These are phyloP conservation scores for Lactarius indigo DNA, from an alignment of 768 basidiomycete species.

Conservation along the genomic window DNA sequence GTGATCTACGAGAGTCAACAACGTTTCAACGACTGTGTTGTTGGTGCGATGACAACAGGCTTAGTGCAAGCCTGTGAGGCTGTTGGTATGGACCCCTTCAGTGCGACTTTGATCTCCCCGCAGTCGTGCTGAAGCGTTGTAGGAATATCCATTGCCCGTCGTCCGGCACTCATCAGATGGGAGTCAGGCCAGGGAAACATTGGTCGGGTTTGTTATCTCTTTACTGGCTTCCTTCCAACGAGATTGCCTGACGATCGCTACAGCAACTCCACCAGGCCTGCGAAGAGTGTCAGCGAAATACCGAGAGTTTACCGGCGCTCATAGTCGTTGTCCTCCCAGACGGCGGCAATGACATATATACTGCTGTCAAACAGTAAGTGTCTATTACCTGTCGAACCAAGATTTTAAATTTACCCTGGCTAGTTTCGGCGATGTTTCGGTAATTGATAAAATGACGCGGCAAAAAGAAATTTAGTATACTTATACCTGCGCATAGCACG, in stretches of 20 bases:
- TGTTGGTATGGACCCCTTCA: conserved; percentile 49
- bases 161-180: conserved; percentile 44
- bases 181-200: conserved; percentile 57
- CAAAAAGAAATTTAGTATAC: not conserved
- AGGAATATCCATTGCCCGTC: conserved; percentile 58
- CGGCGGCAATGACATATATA: conserved; percentile 70
- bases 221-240: not conserved
- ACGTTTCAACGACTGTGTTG: conserved; percentile 47
- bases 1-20: conserved; percentile 59
- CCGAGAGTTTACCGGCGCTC: conserved; percentile 30
- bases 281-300: conserved; percentile 38
- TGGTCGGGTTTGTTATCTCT: conserved; percentile 15
- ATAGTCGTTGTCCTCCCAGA: conserved; percentile 17
- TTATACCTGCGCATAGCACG: conserved; percentile 37
- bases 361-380: conserved; percentile 71
- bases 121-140: not conserved
- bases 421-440: conserved; percentile 15
- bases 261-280: conserved; percentile 54
- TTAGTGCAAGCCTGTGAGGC: conserved; percentile 45
- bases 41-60: conserved; percentile 51
- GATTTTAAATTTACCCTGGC: not conserved
- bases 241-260: not conserved
- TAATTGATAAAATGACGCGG: not conserved
- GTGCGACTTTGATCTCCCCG: not conserved
- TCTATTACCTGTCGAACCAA: not conserved